Base-by-base conservation (phyloP, 257 asterid species). In the Solanum habrochaites region DNA sequence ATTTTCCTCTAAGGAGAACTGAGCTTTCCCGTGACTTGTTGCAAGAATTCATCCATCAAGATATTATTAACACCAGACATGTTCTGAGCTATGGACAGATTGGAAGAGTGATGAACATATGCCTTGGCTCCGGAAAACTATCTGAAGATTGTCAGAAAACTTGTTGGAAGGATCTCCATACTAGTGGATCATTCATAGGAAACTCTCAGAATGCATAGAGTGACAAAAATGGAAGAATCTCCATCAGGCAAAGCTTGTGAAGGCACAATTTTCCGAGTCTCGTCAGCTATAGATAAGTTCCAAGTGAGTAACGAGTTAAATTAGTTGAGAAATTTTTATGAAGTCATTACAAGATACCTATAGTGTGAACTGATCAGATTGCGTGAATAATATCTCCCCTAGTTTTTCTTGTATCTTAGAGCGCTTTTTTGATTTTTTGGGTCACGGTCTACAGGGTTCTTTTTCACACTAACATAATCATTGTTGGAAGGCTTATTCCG, bases 401-500 rank as follows among this genome's bases (percentile, higher is more conserved):
- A 31, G 71, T 47, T 93, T 85, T 95, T 95, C 92, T 77, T 93
- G 31, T 92, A 92, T 91, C 92, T 95, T 93, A 42, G 98, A 94
- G 81, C 92, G 94, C 29, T n/a, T 90, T 93, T 10, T 11, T 94
- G 86, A 77, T n/a, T n/a, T 93, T 32, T 14, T 90, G 88, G 90
- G 78, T 93, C 92, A 67, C 91, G 72, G 71, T 75, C 90, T 21
- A 56, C 21, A 3, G 91, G 89, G 16, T 85, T 2, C 89, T 90
- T 90, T 83, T 94, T 86, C 89, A 75, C 0, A 83, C 92, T 35
- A 95, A 92, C n/a, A 82, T 93, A 94, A 8, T 83, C 94, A 0
- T 91, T 94, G 18, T 40, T 90, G 1, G 98, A 95, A 58, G 89
- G 90, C 71, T 93, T 8, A 67, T 18, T 85, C 42, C 62, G 78